These are phyloP conservation scores for Fragilaria crotonensis DNA, from an alignment of 108 stramenopile genomes.

Conservation along the genomic window DNA sequence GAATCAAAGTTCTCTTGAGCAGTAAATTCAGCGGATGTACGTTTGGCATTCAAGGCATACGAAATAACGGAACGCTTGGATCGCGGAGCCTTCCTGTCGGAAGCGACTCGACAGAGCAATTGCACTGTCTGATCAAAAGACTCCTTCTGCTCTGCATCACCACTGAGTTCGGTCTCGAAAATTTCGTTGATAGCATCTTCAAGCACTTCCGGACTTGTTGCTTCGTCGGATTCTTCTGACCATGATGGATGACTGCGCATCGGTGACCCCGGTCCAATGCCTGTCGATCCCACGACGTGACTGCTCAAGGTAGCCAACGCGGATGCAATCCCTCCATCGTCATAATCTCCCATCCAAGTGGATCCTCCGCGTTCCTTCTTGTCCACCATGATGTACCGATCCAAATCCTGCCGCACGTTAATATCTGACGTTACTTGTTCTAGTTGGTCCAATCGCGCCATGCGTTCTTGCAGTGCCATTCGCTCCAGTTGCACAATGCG, in stretches of 20 bases:
- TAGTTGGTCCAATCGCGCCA: conserved; percentile 35
- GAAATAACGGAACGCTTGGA: conserved; percentile 41
- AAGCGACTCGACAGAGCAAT: conserved; percentile 26
- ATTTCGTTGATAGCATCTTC: conserved; percentile 26
- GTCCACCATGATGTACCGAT: conserved; percentile 49
- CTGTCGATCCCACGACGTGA: conserved; percentile 33
- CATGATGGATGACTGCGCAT: conserved; percentile 5
- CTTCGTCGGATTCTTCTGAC: conserved; percentile 8
- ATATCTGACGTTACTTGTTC: conserved; percentile 43
- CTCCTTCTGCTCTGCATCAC: conserved; percentile 4
- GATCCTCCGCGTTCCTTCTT: conserved; percentile 38
- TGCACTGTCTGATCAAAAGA: conserved; percentile 14
- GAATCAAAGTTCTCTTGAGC: conserved; percentile 39
- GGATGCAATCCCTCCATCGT: conserved; percentile 71
- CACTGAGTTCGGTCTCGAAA: conserved; percentile 10
- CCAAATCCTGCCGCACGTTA: conserved; percentile 63
- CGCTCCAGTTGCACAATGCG: conserved; percentile 52
- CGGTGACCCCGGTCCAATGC: not conserved
- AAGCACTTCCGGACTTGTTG: conserved; percentile 14
- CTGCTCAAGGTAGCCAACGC: conserved; percentile 61
- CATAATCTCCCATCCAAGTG: conserved; percentile 50
- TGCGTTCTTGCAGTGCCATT: conserved; percentile 38
- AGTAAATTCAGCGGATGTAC: conserved; percentile 32
- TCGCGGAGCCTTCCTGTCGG: conserved; percentile 20
- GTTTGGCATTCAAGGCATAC: conserved; percentile 59